Percentiles rank a stretch among this genome's conserved stretches.
Evolutionary conservation across 805 yeast species (phyloP).

Genomic region (Candida silvicultrix): DNA sequence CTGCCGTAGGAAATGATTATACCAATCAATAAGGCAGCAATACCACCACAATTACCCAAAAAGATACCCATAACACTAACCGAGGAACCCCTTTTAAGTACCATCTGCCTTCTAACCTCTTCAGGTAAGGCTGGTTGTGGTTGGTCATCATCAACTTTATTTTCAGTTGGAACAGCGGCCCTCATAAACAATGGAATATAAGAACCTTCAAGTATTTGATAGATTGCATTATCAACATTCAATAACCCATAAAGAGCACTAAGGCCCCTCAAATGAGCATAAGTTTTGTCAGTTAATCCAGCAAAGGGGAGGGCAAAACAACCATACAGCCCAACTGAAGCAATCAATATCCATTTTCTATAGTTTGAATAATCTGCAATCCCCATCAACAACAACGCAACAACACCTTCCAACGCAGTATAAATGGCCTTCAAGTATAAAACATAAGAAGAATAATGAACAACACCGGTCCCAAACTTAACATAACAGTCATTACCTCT

Average conservation of each 20-base stretch:
- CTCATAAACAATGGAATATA: constrained; percentile 36
- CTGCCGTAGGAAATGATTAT: constrained; percentile 28
- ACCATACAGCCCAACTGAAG: constrained; percentile 28
- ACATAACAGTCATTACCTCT: constrained; percentile 34
- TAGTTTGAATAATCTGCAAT: constrained; percentile 34
- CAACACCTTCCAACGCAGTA: constrained; percentile 32
- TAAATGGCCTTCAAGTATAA: constrained; percentile 31
- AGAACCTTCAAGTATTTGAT: constrained; percentile 33
- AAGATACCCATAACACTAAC: constrained; percentile 34
- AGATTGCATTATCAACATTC: constrained; percentile 24
- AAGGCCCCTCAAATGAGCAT: constrained; percentile 19
- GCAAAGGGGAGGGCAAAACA: constrained; percentile 30
- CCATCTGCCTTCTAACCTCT: constrained; percentile 19
- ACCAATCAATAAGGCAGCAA: constrained; percentile 31
- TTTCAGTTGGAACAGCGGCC: constrained; percentile 14
- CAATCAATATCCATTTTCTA: constrained; percentile 28
- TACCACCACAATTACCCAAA: constrained; percentile 31
- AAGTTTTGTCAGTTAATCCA: constrained; percentile 19
- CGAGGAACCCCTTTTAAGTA: constrained; percentile 26
- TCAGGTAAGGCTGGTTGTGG: constrained; percentile 9
- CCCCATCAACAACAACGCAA: constrained; percentile 31
- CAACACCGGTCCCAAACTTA: constrained; percentile 27
- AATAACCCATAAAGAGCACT: constrained; percentile 28
- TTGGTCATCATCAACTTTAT: constrained; percentile 7
- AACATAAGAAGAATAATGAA: constrained; percentile 31